Evolutionary conservation across 805 yeast species (phyloP).

Genomic region (Cephaloascus albidus): DNA sequence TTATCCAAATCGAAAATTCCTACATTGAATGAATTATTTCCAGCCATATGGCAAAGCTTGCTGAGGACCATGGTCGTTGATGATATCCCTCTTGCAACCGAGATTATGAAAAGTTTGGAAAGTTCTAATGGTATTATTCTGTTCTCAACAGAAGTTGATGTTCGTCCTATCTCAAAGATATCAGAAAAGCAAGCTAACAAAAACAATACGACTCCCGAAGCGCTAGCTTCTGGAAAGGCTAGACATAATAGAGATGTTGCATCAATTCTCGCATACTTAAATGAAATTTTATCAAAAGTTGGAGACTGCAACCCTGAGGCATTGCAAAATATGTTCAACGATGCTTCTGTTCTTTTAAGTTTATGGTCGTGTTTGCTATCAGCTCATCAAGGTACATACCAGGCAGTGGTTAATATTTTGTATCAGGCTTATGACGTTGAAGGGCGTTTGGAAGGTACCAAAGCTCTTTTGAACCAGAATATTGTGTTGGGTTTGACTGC

Average conservation of each 20-base stretch:
- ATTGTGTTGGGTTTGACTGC: constrained; percentile 39
- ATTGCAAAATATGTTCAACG: constrained; percentile 26
- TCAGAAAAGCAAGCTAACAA: constrained; percentile 4
- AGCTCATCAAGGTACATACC: constrained; percentile 46
- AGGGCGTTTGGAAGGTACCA: constrained; percentile 73
- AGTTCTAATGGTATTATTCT: not conserved
- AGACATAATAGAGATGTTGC: constrained; percentile 15
- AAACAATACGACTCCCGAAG: constrained; percentile 8
- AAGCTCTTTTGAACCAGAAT: constrained; percentile 35
- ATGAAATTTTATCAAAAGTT: constrained; percentile 25
- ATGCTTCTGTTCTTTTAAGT: constrained; percentile 41
- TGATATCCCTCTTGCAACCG: constrained; percentile 3
- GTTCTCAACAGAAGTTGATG: constrained; percentile 1
- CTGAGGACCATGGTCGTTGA: not conserved
- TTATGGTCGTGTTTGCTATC: constrained; percentile 72
- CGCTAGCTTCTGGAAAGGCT: constrained; percentile 8
- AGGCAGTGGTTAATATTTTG: constrained; percentile 60
- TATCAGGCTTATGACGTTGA: constrained; percentile 73
- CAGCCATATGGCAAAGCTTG: constrained; percentile 2
- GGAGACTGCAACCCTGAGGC: constrained; percentile 26
- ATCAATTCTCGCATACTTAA: constrained; percentile 16
- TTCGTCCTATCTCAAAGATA: constrained; percentile 13
- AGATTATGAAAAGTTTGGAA: constrained; percentile 1
- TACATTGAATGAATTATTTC: not conserved
- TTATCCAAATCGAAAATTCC: constrained; percentile 5